phyloP scores from a whole-genome alignment of 352 stramenopile genomes.

The Phytophthora tentaculata region DNA sequence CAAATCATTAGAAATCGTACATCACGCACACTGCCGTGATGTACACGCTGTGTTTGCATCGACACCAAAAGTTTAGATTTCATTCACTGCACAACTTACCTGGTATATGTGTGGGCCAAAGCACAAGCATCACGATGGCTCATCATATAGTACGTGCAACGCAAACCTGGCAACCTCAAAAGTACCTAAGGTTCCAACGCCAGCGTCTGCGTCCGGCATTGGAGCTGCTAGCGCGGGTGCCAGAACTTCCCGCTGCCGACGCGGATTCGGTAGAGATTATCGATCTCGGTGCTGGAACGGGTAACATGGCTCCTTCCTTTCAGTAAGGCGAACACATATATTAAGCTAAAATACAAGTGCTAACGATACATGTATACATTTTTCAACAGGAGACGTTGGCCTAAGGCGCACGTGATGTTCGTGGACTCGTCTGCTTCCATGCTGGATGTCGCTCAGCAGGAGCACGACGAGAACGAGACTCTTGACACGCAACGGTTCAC shows the following conservation, averaged over 20 bases:
- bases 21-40: conserved; percentile 7
- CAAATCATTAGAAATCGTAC: conserved; percentile 1
- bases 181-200: conserved; percentile 72
- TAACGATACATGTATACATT: too few species aligned
- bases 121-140: conserved; percentile 6
- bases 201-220: conserved; percentile 66
- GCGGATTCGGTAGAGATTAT: conserved; percentile 44
- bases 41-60: conserved; percentile 1
- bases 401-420: conserved; percentile 54
- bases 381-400: conserved; percentile 52
- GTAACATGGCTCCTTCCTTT: conserved; percentile 76
- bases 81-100: conserved; percentile 3
- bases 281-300: conserved; percentile 69
- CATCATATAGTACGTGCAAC: conserved; percentile 30
- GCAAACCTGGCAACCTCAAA: conserved; percentile 60
- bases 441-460: conserved; percentile 48
- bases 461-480: conserved; percentile 44
- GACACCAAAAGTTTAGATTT: background rate
- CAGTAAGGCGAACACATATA: conserved; percentile 31
- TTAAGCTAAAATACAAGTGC: background rate
- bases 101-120: background rate
- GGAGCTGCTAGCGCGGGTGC: conserved; percentile 61
- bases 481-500: conserved; percentile 33
- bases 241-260: conserved; percentile 21
- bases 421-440: conserved; percentile 71